Evolutionary conservation across 495 filamentous ascomycete genomes (phyloP).

Genomic region (Antarctomyces pellizariae): DNA sequence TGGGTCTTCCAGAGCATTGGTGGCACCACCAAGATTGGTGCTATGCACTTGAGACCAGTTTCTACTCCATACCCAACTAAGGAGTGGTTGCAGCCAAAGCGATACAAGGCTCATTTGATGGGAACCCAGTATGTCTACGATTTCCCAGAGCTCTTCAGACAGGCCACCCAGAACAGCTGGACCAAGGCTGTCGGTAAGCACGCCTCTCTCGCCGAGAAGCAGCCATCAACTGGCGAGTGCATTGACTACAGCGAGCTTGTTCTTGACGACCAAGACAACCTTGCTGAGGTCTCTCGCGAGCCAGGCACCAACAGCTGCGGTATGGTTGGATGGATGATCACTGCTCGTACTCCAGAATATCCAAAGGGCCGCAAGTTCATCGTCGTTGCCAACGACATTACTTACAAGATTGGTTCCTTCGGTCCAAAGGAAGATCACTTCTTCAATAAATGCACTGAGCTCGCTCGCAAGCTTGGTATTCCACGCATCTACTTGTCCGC

Average conservation of each 20-base stretch:
- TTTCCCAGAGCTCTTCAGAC: conserved; percentile 97
- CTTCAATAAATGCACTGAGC: conserved; percentile 96
- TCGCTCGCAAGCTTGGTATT: conserved; percentile 79
- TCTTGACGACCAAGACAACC: conserved; percentile 75
- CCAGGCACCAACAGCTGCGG: conserved; percentile 86
- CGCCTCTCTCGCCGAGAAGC: conserved; percentile 48
- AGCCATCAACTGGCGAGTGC: conserved; percentile 70
- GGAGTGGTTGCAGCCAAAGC: conserved; percentile 95
- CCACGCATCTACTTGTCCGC: conserved; percentile 94
- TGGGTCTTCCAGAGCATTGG: conserved; percentile 98
- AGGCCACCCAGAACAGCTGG: conserved; percentile 95
- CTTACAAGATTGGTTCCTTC: conserved; percentile 95
- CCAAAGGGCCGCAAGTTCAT: conserved; percentile 78
- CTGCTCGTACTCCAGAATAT: conserved; percentile 95
- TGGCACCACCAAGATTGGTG: conserved; percentile 78
- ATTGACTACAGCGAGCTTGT: conserved; percentile 90
- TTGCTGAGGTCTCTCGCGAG: conserved; percentile 81
- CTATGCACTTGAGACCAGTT: conserved; percentile 83
- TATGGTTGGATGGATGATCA: conserved; percentile 97
- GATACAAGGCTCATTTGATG: conserved; percentile 98
- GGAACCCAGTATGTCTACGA: conserved; percentile 98
- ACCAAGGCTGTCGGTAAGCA: conserved; percentile 43
- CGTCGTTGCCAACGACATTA: conserved; percentile 97
- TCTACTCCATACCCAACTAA: conserved; percentile 90
- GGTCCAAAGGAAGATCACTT: conserved; percentile 90